These are phyloP conservation scores for Phytopythium vexans DNA, from an alignment of 352 stramenopile species.

Conservation along the genomic window DNA sequence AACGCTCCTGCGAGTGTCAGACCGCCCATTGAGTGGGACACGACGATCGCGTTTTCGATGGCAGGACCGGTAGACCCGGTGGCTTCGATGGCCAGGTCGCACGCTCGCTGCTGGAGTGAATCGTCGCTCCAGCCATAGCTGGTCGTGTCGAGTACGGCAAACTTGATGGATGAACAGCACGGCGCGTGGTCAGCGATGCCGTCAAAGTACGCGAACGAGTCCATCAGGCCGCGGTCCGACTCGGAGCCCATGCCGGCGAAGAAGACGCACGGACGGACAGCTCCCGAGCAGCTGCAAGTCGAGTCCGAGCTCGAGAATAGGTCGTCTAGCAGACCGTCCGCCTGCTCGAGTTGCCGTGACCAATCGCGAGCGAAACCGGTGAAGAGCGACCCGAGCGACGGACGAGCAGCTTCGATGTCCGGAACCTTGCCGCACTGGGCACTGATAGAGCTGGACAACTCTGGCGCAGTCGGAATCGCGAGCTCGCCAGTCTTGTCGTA, in stretches of 20 bases:
- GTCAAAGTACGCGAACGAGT: constrained; percentile 40
- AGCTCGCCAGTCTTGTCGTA: constrained; percentile 18
- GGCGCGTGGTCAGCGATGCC: constrained; percentile 45
- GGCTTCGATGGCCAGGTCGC: constrained; percentile 28
- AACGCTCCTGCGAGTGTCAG: constrained; percentile 43
- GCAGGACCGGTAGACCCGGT: constrained; percentile 28
- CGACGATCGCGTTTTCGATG: constrained; percentile 59
- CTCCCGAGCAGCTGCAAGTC: constrained; percentile 36
- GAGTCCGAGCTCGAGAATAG: constrained; percentile 7
- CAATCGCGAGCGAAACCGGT: neutral
- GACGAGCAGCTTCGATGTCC: neutral
- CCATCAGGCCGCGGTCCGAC: constrained; percentile 22
- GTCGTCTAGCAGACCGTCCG: neutral
- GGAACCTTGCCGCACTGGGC: constrained; percentile 18
- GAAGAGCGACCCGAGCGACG: neutral
- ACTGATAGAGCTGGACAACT: constrained; percentile 7
- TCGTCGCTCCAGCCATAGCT: constrained; percentile 43
- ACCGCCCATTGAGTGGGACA: constrained; percentile 68
- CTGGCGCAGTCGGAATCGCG: constrained; percentile 13
- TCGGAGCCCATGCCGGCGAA: constrained; percentile 44
- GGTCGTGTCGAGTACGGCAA: constrained; percentile 40
- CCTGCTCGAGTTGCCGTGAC: neutral
- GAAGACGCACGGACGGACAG: constrained; percentile 45
- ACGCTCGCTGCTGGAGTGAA: constrained; percentile 31
- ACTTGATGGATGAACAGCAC: constrained; percentile 58